Evolutionary conservation across 257 asterid genomes (phyloP), one percentile per base, ranked within the genome.

Genomic region (Verbena officinalis): DNA sequence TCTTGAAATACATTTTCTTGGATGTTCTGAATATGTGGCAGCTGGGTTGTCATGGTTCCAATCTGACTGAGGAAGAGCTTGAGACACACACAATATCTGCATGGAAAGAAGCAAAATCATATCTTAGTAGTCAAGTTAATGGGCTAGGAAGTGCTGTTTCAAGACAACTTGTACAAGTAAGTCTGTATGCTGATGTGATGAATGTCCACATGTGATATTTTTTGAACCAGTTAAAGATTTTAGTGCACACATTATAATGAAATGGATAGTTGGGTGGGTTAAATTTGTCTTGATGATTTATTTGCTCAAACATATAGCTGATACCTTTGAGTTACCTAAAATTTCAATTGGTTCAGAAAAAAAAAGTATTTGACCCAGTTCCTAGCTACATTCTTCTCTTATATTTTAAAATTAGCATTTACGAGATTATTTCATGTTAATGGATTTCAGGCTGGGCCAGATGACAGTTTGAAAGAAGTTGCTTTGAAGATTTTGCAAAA

Each of bases 61-160:
- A 86, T 81, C 75, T 88, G 71, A 86, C 96, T 0, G 96, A 88
- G 76, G 96, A 86, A 76, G 95, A 89, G 76, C 96, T 89, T 55
- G 96, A 82, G 73, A 89, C 95, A 44, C 96, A 89, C 74, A 89
- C 95, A 21, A 86, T 89, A 53, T 84, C 86, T 43, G 96, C 95
- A n/a, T 89, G 95, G 96, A 89, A 86, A 82, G 87, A 84, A 71
- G 90, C 86, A 45, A 89, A 89, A 55, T 54, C 70, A 53, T 80
- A 80, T 71, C 72, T 78, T 20, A 86, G 72, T 50, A 68, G 74
- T 60, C 92, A 84, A 73, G 68, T 78, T 64, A 79, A 74, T 68
- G 91, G 84, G 53, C 76, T 74, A 45, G 84, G 73, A 53, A 52
- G 56, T 64, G 71, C 72, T 43, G 77, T 72, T 69, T 70, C 86